Evolutionary conservation across 2,329 filamentous ascomycete genomes (phyloP).

Genomic region (Macroventuria anomochaeta): DNA sequence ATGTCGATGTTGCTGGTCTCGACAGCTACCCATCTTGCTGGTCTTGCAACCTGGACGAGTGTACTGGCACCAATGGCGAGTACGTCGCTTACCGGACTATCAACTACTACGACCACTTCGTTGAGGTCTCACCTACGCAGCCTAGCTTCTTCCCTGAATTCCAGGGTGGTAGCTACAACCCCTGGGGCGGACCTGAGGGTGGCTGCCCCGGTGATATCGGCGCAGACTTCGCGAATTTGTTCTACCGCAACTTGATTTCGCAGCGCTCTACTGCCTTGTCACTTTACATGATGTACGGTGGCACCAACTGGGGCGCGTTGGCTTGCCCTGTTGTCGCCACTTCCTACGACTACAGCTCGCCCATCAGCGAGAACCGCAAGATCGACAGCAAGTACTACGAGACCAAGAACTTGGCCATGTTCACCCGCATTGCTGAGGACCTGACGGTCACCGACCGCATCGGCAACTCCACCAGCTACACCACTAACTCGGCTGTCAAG

Average conservation of each 20-base stretch:
- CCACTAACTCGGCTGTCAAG: conserved; percentile 60
- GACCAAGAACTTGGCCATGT: conserved; percentile 66
- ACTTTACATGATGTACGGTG: conserved; percentile 70
- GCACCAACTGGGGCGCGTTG: conserved; percentile 68
- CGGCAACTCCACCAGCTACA: conserved; percentile 58
- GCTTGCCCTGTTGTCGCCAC: conserved; percentile 64
- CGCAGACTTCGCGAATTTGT: conserved; percentile 67
- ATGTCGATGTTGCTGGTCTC: conserved; percentile 61
- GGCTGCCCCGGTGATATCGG: conserved; percentile 63
- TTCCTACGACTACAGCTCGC: conserved; percentile 69
- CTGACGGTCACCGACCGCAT: conserved; percentile 62
- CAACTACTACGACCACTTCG: conserved; percentile 57
- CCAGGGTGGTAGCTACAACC: conserved; percentile 66
- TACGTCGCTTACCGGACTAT: conserved; percentile 60
- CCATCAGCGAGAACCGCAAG: conserved; percentile 64
- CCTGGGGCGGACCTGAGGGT: conserved; percentile 66
- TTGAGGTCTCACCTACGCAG: conserved; percentile 52
- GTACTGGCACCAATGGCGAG: conserved; percentile 65
- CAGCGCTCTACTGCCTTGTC: conserved; percentile 66
- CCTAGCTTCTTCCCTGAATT: conserved; percentile 66
- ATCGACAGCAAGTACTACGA: conserved; percentile 68
- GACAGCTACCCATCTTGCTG: conserved; percentile 65
- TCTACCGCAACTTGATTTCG: conserved; percentile 67
- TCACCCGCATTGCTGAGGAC: conserved; percentile 64
- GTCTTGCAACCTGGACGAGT: conserved; percentile 68